Evolutionary conservation across 1,284 basidiomycete genomes (phyloP), one percentile per base, ranked within the genome.

Genomic region (Inonotus obliquus): DNA sequence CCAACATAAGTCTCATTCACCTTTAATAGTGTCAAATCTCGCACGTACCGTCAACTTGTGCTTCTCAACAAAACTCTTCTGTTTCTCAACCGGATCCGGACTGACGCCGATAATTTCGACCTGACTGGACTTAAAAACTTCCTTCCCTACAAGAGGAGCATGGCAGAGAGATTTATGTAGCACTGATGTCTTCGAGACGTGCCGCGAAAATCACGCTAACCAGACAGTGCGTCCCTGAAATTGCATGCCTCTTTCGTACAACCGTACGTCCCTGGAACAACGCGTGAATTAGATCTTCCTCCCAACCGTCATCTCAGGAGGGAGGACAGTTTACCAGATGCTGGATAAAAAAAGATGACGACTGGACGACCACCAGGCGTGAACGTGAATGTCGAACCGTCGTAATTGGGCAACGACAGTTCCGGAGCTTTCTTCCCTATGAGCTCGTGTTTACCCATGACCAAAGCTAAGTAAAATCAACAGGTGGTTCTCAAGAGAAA

Each of bases 221-320:
- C 81, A 54, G 78, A 79, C 57, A 91, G 74, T 2, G 87, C 87
- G 75, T 92, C 88, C 25, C 91, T 81, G 73, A 94, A 91, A 57
- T 84, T 79, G 67, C 89, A 92, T 1, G 87, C 90, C 72, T 93
- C 85, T 68, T 81, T 85, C 9, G 88, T 92, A 72, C 91, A 92
- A 3, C 87, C 89, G 62, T 76, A 85, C 0, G 88, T 82, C 2
- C 86, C 89, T 89, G 65, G 7, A 44, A 27, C 35, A 38, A 27
- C 35, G 32, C 17, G 49, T 44, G 17, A n/a, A 41, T 13, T 19
- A 19, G n/a, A 25, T 35, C 14, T 52, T 35, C 3, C 13, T 32
- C n/a, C 48, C 60, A 7, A 47, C 13, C n/a, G n/a, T n/a, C 6
- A n/a, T 17, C n/a, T n/a, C n/a, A n/a, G 19, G 41, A 44, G 4